These are phyloP conservation scores for Penicillium ochrochloron DNA, from an alignment of 495 filamentous ascomycete species.

Conservation along the genomic window DNA sequence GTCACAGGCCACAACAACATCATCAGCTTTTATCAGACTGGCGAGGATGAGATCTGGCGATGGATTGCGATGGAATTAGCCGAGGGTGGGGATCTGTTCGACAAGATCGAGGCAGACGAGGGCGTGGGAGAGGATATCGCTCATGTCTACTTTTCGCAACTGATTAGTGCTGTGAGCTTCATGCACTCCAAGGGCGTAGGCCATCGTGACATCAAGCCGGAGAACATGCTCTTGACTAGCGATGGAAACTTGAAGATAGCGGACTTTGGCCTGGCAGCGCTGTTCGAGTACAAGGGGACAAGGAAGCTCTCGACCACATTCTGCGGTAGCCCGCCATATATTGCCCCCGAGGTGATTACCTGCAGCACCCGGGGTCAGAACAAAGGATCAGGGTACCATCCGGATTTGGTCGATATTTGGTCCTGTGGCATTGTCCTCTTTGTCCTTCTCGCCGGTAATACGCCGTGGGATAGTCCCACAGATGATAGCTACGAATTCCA, in stretches of 20 bases:
- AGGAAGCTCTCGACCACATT: slow-evolving; percentile 81
- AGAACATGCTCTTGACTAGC: slow-evolving; percentile 82
- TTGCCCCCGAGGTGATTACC: slow-evolving; percentile 88
- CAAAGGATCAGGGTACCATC: slow-evolving; percentile 71
- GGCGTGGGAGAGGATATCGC: slow-evolving; percentile 91
- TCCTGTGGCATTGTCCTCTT: slow-evolving; percentile 96
- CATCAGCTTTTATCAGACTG: slow-evolving; percentile 85
- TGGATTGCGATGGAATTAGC: slow-evolving; percentile 99
- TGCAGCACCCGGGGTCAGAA: slow-evolving; percentile 49
- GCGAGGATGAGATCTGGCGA: slow-evolving; percentile 86
- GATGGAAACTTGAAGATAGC: slow-evolving; percentile 92
- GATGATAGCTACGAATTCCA: slow-evolving; percentile 77
- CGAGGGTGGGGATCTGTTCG: slow-evolving; percentile 95
- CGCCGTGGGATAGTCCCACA: slow-evolving; percentile 95
- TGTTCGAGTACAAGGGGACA: slow-evolving; percentile 85
- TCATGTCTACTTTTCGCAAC: slow-evolving; percentile 93
- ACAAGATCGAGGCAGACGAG: slow-evolving; percentile 98
- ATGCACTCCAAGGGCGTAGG: slow-evolving; percentile 93
- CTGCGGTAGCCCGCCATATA: slow-evolving; percentile 96
- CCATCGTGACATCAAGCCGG: slow-evolving; percentile 89
- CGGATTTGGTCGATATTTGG: slow-evolving; percentile 92
- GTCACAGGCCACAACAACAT: slow-evolving; percentile 90
- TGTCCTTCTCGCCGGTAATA: slow-evolving; percentile 93
- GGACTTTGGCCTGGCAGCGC: slow-evolving; percentile 94
- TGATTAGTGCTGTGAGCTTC: slow-evolving; percentile 87